Evolutionary conservation across 2,329 filamentous ascomycete genomes (phyloP), one percentile per base, ranked within the genome.

Genomic region (Chaetomium sp.): DNA sequence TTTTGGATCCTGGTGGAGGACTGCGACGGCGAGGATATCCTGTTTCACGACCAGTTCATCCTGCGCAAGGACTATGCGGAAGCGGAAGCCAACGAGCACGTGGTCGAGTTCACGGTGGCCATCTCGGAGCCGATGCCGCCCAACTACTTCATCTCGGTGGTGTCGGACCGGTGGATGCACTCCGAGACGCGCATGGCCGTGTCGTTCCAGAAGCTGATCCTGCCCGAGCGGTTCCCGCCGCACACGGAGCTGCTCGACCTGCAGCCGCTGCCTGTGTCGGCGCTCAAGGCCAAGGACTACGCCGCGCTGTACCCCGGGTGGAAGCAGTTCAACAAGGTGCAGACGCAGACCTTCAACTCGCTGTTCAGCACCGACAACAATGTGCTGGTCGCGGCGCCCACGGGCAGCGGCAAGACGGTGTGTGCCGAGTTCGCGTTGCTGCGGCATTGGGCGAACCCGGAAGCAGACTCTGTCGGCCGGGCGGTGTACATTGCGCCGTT

Each of bases 1-100:
- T 99, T 96, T 74, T 99, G 94, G 94, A 91, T 99, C 59, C 73
- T 99, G 55, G 91, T 96, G 3, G 95, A 99, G 71, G 95, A 99
- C 66, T 96, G 91, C 65, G 94, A 99, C 67, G 94, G 94, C 33
- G 94, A 99, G 69, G 89, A 96, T 56, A 91, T 99, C 45, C 76
- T 99, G 46, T 96, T 90, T 77, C 89, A 96, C 64, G 94, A 99
- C 68, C 89, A 91, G 57, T 97, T 99, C 71, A 77, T 97, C 41
- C 79, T 99, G 33, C 88, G 92, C 44, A 91, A 87, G 67, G 89
- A 96, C 60, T 96, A 95, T 67, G 91, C 91, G 4, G 76, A 84
- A 57, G 80, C 87, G 1, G 92, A 97, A 66, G 82, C 86, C 69
- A 96, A 92, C 61, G 92, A 97, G 73, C 94, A 99, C 71, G 74